Conservation (phyloP, 164 flowering plant genomes). For the Akebia trifoliata region DNA sequence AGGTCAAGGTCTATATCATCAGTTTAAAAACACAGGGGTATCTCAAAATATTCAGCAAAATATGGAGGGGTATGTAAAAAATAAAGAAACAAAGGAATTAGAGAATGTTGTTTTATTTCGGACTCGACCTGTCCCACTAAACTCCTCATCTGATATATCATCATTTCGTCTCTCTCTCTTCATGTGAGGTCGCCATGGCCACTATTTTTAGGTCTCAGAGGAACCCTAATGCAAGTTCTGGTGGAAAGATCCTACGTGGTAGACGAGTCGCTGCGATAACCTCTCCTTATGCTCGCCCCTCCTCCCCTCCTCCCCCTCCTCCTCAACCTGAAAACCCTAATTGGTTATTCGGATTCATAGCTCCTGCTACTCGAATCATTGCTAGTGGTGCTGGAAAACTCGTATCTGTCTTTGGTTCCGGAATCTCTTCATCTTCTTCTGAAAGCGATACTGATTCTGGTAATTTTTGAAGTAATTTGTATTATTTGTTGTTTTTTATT, state of each 20-base stretch:
- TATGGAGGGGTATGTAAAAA: too few species aligned
- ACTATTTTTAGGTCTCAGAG: slow-evolving; percentile 8
- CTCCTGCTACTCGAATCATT: slow-evolving; percentile 34
- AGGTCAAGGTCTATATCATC: too few species aligned
- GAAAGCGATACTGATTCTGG: slow-evolving; percentile 18
- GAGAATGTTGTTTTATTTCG: too few species aligned
- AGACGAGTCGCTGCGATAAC: slow-evolving; percentile 19
- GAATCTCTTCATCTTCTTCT: slow-evolving; percentile 26
- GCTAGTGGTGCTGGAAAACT: slow-evolving; percentile 50
- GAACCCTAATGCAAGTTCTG: slow-evolving; percentile 27
- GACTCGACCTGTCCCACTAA: too few species aligned
- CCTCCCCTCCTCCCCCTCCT: not conserved
- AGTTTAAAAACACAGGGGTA: too few species aligned
- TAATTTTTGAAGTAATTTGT: not conserved
- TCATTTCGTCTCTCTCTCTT: slow-evolving; percentile 2
- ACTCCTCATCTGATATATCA: too few species aligned
- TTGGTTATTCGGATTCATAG: slow-evolving; percentile 35
- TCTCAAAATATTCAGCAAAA: too few species aligned
- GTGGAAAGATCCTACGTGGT: slow-evolving; percentile 48
- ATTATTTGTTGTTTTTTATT: not conserved
- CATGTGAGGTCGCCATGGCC: slow-evolving; percentile 2
- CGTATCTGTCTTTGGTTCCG: slow-evolving; percentile 38
- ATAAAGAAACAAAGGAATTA: too few species aligned
- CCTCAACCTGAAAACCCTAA: slow-evolving; percentile 26
- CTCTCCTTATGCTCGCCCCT: slow-evolving; percentile 49